These are phyloP conservation scores for Linum trigynum DNA, from an alignment of 345 rosid genomes.

Conservation along the genomic window DNA sequence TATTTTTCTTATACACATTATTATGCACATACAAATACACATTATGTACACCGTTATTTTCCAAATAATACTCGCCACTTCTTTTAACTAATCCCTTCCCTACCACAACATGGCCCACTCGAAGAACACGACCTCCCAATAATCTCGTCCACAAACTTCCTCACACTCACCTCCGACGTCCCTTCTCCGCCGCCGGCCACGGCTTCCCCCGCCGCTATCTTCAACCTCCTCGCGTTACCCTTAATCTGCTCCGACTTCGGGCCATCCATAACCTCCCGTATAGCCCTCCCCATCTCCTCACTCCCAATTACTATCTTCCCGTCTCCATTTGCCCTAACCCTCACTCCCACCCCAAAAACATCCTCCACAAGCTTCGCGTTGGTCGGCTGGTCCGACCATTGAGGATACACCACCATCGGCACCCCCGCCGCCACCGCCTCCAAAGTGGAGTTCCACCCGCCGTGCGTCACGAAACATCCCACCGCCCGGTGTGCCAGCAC, in stretches of 20 bases:
- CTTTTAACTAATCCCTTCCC: background rate
- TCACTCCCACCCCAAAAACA: conserved; percentile 35
- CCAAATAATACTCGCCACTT: background rate
- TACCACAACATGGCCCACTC: background rate
- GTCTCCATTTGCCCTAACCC: conserved; percentile 19
- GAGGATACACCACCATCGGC: conserved; percentile 41
- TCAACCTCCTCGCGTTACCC: background rate
- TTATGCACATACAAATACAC: no score
- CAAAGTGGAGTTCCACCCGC: conserved; percentile 49
- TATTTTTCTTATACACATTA: no score
- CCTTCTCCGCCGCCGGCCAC: background rate
- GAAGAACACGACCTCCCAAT: background rate
- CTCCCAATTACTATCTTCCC: conserved; percentile 12
- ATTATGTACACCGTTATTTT: no score
- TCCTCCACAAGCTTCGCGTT: conserved; percentile 39
- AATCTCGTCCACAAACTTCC: conserved; percentile 4
- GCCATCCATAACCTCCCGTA: conserved; percentile 16
- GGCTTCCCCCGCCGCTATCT: background rate
- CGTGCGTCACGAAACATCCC: conserved; percentile 42
- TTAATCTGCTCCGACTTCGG: conserved; percentile 9
- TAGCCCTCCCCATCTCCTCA: conserved; percentile 28
- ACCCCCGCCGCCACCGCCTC: conserved; percentile 35
- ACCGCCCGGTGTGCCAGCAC: conserved; percentile 33
- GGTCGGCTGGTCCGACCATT: conserved; percentile 49
- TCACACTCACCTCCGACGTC: conserved; percentile 1